Conservation (phyloP, 805 yeast genomes). For the Saccharomycopsis fodiens region DNA sequence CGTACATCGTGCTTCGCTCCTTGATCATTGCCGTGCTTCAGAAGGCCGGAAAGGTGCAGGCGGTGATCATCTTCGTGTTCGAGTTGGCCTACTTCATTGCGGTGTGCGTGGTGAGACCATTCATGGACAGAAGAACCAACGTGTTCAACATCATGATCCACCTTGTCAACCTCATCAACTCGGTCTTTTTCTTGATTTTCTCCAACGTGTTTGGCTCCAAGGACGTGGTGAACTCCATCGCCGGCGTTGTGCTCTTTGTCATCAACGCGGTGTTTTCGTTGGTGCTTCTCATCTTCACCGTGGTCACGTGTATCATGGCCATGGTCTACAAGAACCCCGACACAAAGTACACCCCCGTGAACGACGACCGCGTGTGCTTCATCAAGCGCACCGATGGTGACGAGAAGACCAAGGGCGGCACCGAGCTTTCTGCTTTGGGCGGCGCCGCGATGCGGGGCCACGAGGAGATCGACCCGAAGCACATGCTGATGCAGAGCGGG, state of each 20-base stretch:
- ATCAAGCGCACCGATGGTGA: constrained; percentile 56
- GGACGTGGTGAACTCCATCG: constrained; percentile 79
- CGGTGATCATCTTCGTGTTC: constrained; percentile 64
- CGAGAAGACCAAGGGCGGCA: constrained; percentile 20
- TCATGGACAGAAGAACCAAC: constrained; percentile 90
- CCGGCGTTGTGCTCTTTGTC: constrained; percentile 85
- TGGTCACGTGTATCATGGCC: constrained; percentile 81
- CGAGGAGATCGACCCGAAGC: constrained; percentile 12
- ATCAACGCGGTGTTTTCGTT: constrained; percentile 85
- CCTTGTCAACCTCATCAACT: constrained; percentile 70
- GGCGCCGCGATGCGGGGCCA: constrained; percentile 20
- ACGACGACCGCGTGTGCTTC: constrained; percentile 94
- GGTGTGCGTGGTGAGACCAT: constrained; percentile 73
- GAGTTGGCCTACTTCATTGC: constrained; percentile 65
- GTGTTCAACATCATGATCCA: constrained; percentile 86
- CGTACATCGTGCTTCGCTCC: constrained; percentile 65
- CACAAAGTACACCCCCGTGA: constrained; percentile 90
- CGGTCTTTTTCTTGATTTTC: constrained; percentile 83
- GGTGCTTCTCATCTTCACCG: constrained; percentile 73
- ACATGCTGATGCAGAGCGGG: constrained; percentile 1
- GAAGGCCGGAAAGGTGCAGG: constrained; percentile 70
- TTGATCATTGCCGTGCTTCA: constrained; percentile 85
- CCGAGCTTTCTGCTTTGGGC: constrained; percentile 20
- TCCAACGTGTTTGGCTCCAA: constrained; percentile 80
- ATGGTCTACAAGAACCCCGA: constrained; percentile 88